Base-by-base conservation (phyloP, 306 rosid genomes). In the Echinosophora koreensis region DNA sequence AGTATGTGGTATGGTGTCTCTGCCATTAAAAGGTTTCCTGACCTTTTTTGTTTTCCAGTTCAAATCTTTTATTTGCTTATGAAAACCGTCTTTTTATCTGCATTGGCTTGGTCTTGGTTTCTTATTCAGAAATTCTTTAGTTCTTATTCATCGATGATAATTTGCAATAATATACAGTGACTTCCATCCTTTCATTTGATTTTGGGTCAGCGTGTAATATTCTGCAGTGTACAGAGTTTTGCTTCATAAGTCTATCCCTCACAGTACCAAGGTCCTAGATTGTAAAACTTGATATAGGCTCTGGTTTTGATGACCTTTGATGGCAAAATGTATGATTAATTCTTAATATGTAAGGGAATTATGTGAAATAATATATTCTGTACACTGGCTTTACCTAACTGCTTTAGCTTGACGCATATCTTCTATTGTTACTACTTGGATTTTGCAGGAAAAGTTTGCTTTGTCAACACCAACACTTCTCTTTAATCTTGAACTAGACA, bases 401-500 rank as follows among this genome's bases (percentile, higher is more conserved):
- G 56, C 61, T 77, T 81, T 46, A 27, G 59, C 46, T 58, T 76
- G 67, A 72, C 67, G 37, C 62, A 68, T 82, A 69, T 72, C 49
- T 51, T 69, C 41, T 66, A 62, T 47, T 72, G 63, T 82, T 64
- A 63, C 77, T 79, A 56, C 55, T 64, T 69, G 86, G 44, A 58
- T 73, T 81, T 55, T 92, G 84, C 96, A 95, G 98, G 98, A 92
- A 86, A 84, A 81, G 15, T 87, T 90, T 88, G 97, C 97, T n/a
- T 13, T 30, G 35, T 85, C 97, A 78, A 88, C 90, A 42, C 97
- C 98, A 17, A 75, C 95, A 30, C 92, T 95, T 81, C 46, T 95
- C 55, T 95, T 95, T 79, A 95, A 92, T 86, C 97, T 95, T 60
- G 98, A 95, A 80, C 93, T 95, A 28, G 98, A 95, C 52, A 95